These are phyloP conservation scores for Neocucurbitaria cava DNA, from an alignment of 2,329 filamentous ascomycete species.

Conservation along the genomic window DNA sequence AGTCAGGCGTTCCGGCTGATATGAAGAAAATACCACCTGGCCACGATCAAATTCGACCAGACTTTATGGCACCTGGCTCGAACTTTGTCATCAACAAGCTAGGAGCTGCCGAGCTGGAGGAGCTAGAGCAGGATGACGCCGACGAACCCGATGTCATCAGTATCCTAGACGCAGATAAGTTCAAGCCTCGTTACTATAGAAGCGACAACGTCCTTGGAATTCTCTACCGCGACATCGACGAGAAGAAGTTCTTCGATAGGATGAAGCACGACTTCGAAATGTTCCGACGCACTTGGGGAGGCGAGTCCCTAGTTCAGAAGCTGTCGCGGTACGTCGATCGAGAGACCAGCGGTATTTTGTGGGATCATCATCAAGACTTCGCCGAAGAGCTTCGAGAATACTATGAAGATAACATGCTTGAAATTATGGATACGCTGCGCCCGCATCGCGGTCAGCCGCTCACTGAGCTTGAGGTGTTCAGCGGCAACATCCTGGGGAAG, in stretches of 20 bases:
- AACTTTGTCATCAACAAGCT: conserved; percentile 42
- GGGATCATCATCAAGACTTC: conserved; percentile 49
- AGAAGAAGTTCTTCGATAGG: conserved; percentile 64
- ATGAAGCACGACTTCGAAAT: conserved; percentile 30
- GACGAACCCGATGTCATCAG: conserved; percentile 46
- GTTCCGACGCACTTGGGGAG: conserved; percentile 1
- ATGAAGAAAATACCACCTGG: conserved; percentile 23
- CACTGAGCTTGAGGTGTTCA: conserved; percentile 56
- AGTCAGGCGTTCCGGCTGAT: conserved; percentile 28
- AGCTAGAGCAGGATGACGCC: conserved; percentile 36
- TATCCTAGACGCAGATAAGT: conserved; percentile 53
- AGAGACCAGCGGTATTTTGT: conserved; percentile 49
- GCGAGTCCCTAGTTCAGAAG: conserved; percentile 32
- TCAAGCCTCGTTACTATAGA: conserved; percentile 65
- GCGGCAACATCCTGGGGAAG: conserved; percentile 64
- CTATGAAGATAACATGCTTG: conserved; percentile 61
- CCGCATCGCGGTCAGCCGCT: conserved; percentile 38
- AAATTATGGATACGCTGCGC: conserved; percentile 53
- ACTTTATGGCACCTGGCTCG: conserved; percentile 62
- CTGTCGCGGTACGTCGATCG: conserved; percentile 52
- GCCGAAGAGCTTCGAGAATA: conserved; percentile 52
- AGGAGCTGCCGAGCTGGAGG: conserved; percentile 30
- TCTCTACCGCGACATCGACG: conserved; percentile 76
- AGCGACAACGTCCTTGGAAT: conserved; percentile 73
- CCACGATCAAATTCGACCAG: conserved; percentile 49